Evolutionary conservation across 1,284 basidiomycete species (phyloP).

Genomic region (Ceratobasidium sp.): DNA sequence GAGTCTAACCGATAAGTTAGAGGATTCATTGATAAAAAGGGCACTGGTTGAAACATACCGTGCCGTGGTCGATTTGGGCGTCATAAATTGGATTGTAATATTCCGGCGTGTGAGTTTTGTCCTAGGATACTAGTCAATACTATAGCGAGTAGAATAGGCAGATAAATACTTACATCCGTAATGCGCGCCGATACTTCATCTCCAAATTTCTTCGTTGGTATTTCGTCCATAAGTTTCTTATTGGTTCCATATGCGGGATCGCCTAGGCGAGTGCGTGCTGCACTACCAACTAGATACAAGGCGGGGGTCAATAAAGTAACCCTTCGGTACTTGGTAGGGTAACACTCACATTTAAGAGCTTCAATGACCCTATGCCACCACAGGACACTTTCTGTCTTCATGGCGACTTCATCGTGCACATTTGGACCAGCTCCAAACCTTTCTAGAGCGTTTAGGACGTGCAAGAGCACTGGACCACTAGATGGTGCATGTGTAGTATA

Average conservation of each 20-base stretch:
- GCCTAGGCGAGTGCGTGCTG: slow-evolving; percentile 79
- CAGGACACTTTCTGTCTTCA: slow-evolving; percentile 30
- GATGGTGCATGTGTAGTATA: slow-evolving; percentile 89
- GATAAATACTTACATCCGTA: slow-evolving; percentile 74
- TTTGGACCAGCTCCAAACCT: slow-evolving; percentile 49
- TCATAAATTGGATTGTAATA: slow-evolving; percentile 91
- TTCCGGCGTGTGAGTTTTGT: slow-evolving; percentile 79
- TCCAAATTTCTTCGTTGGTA: slow-evolving; percentile 80
- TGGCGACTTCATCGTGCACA: slow-evolving; percentile 22
- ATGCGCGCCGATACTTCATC: slow-evolving; percentile 73
- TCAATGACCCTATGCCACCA: slow-evolving; percentile 77
- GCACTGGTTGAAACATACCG: slow-evolving; percentile 62
- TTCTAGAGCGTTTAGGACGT: slow-evolving; percentile 56
- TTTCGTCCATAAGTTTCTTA: slow-evolving; percentile 69
- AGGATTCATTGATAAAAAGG: slow-evolving; percentile 23
- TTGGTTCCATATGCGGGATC: slow-evolving; percentile 79
- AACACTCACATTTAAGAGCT: slow-evolving; percentile 75
- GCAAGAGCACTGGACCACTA: slow-evolving; percentile 80
- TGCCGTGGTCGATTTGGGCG: slow-evolving; percentile 85
- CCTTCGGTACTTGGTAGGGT: background rate
- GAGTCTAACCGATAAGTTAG: slow-evolving; percentile 67
- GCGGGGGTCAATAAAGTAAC: slow-evolving; percentile 20
- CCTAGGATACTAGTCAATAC: slow-evolving; percentile 61
- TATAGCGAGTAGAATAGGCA: background rate
- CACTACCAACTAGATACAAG: slow-evolving; percentile 57